Conservation (phyloP, 495 filamentous ascomycete genomes). For the Lepidopterella palustris region DNA sequence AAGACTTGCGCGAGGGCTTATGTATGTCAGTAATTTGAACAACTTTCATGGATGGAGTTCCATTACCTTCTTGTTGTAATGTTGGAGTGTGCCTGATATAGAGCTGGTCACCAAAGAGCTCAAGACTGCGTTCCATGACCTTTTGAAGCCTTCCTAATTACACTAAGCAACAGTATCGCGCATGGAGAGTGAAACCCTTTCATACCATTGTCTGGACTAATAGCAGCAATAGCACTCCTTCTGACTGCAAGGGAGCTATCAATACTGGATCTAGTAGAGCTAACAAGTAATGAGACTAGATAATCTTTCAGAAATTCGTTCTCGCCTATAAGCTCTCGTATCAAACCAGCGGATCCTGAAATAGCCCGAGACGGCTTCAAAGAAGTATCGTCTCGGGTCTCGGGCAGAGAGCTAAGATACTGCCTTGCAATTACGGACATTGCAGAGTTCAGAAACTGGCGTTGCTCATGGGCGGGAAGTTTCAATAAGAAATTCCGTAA, state of each 20-base stretch:
- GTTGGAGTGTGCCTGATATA: constrained; percentile 79
- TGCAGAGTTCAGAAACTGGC: constrained; percentile 37
- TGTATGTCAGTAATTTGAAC: constrained; percentile 4
- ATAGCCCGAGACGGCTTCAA: constrained; percentile 30
- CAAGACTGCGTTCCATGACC: constrained; percentile 60
- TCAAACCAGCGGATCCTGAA: constrained; percentile 43
- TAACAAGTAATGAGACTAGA: constrained; percentile 37
- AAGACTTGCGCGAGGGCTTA: constrained; percentile 74
- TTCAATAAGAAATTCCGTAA: constrained; percentile 9
- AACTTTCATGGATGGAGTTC: not conserved
- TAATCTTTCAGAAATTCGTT: constrained; percentile 43
- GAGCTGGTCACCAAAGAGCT: constrained; percentile 74
- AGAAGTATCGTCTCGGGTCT: constrained; percentile 26
- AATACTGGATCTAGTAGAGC: constrained; percentile 26
- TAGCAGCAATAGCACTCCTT: constrained; percentile 57
- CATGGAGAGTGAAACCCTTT: no score
- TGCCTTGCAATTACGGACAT: constrained; percentile 54
- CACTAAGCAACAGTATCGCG: no score
- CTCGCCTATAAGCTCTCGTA: constrained; percentile 37
- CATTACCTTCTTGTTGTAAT: constrained; percentile 75
- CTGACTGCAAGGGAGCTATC: constrained; percentile 56
- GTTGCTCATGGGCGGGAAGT: constrained; percentile 21
- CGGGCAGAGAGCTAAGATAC: constrained; percentile 38
- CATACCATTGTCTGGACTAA: constrained; percentile 50
- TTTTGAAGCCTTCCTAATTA: constrained; percentile 44